Conservation (phyloP, 441 rosid species). For the Brassica balearica region DNA sequence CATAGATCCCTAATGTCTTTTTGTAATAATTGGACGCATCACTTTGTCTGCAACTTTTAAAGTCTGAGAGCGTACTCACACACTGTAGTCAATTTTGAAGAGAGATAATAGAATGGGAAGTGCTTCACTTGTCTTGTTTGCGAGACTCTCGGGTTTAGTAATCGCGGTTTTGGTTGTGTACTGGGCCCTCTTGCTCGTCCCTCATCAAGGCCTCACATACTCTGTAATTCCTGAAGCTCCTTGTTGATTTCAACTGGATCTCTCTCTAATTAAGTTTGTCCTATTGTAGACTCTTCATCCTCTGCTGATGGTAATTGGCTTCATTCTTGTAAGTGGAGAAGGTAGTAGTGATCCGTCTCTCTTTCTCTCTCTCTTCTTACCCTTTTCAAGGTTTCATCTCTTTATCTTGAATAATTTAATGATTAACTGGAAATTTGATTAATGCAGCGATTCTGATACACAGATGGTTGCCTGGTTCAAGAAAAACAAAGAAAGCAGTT, state of each 20-base stretch:
- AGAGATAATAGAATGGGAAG: constrained; percentile 33
- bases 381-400: background rate
- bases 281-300: constrained; percentile 74
- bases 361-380: background rate
- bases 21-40: background rate
- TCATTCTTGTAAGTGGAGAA: constrained; percentile 92
- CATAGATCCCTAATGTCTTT: constrained; percentile 1
- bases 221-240: constrained; percentile 49
- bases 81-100: constrained; percentile 17
- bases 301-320: constrained; percentile 89
- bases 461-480: constrained; percentile 89
- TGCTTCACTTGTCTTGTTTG: constrained; percentile 59
- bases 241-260: background rate
- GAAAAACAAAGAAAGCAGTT: constrained; percentile 76
- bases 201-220: constrained; percentile 56
- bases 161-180: constrained; percentile 64
- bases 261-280: constrained; percentile 6
- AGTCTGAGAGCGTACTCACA: background rate
- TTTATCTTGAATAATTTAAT: background rate
- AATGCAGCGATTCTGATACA: constrained; percentile 82
- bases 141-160: constrained; percentile 63
- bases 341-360: constrained; percentile 47
- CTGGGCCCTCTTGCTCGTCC: constrained; percentile 70
- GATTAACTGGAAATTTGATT: background rate
- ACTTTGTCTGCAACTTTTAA: constrained; percentile 19